Conservation (phyloP, 768 basidiomycete genomes). For the Tulasnella sp. region DNA sequence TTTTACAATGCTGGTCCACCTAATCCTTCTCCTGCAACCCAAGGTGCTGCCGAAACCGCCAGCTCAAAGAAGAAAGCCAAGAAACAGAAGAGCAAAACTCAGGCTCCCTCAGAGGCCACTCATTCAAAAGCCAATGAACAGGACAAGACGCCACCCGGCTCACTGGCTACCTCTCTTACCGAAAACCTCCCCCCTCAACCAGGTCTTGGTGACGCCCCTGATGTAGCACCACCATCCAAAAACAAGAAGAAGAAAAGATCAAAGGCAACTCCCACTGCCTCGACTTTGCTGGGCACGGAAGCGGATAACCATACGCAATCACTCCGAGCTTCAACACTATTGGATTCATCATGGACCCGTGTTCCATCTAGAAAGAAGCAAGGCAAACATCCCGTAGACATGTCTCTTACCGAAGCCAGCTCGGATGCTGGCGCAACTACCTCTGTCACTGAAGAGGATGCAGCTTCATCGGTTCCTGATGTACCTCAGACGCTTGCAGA, state of each 20-base stretch:
- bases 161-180: background rate
- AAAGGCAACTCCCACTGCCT: conserved; percentile 29
- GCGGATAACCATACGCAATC: conserved; percentile 16
- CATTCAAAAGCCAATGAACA: background rate
- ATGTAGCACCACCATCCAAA: conserved; percentile 16
- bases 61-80: background rate
- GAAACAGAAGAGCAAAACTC: background rate
- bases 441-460: conserved; percentile 18
- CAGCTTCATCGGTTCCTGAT: conserved; percentile 8
- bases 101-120: background rate
- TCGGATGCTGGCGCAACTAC: conserved; percentile 18
- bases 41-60: conserved; percentile 6
- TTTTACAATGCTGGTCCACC: conserved; percentile 17
- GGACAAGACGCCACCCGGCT: too few species aligned
- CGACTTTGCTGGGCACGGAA: too few species aligned
- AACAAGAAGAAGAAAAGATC: conserved; percentile 19
- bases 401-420: conserved; percentile 2
- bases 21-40: conserved; percentile 14
- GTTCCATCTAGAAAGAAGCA: conserved; percentile 38
- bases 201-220: background rate
- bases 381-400: conserved; percentile 9
- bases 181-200: background rate
- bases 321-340: conserved; percentile 35
- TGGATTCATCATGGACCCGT: conserved; percentile 51
- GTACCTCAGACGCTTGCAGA: conserved; percentile 39